phyloP scores from a whole-genome alignment of 1,284 basidiomycete species.

The Puccinia hordei region DNA sequence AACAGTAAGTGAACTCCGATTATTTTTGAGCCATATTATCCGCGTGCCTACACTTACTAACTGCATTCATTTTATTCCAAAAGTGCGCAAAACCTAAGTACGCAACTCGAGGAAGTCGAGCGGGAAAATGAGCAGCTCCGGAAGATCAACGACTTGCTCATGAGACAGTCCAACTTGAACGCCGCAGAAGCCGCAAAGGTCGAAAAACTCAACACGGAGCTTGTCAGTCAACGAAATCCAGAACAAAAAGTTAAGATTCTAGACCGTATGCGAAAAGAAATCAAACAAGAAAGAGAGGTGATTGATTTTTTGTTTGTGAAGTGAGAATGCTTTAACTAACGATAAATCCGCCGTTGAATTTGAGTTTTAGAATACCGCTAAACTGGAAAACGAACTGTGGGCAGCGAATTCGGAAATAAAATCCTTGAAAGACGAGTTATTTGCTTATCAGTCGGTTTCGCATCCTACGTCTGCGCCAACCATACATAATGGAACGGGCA shows the following conservation, averaged over 20 bases:
- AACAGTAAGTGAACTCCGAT: constrained; percentile 24
- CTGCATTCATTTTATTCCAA: not conserved
- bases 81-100: constrained; percentile 13
- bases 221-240: constrained; percentile 47
- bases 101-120: constrained; percentile 34
- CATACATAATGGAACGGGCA: constrained; percentile 16
- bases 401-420: constrained; percentile 27
- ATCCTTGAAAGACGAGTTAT: constrained; percentile 33
- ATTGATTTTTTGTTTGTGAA: not conserved
- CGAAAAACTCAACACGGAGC: constrained; percentile 30
- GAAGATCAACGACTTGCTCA: constrained; percentile 38
- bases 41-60: not conserved
- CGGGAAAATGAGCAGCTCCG: constrained; percentile 22
- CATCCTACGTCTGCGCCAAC: not conserved
- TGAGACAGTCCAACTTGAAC: constrained; percentile 34
- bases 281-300: constrained; percentile 44
- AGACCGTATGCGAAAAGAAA: constrained; percentile 39
- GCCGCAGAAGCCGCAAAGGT: constrained; percentile 41
- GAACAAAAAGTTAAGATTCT: constrained; percentile 39
- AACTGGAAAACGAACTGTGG: constrained; percentile 41
- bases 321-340: not conserved
- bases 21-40: not conserved
- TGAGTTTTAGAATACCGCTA: constrained; percentile 28
- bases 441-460: constrained; percentile 39
- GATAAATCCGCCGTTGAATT: not conserved